A percentile compares a stretch with the other conserved stretches of the same genome.
Conservation (phyloP, 345 rosid species). For the Boechera divaricarpa region DNA sequence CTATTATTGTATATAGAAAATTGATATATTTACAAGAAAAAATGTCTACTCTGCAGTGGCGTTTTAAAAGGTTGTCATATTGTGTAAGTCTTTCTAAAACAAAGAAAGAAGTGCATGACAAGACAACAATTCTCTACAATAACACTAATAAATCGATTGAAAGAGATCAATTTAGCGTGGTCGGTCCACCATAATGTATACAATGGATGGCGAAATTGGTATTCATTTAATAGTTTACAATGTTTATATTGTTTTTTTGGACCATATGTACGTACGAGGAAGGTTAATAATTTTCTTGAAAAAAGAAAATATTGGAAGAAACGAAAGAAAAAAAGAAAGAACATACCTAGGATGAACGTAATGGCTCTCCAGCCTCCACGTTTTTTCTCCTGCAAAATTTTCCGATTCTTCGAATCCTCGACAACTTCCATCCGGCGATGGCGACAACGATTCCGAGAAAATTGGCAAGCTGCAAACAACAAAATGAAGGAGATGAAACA, state of each 20-base stretch:
- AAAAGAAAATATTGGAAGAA: not conserved
- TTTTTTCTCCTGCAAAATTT: slow-evolving; percentile 39
- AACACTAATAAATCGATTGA: not conserved
- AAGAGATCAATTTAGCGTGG: not conserved
- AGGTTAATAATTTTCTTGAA: not conserved
- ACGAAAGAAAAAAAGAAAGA: not conserved
- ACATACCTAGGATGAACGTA: slow-evolving; percentile 67
- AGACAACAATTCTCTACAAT: not conserved
- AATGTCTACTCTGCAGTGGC: not conserved
- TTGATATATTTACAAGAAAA: not conserved
- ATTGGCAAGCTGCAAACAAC: not conserved
- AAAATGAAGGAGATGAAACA: not conserved
- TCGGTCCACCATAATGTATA: not conserved
- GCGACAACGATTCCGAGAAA: not conserved
- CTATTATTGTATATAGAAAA: not conserved
- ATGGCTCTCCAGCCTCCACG: slow-evolving; percentile 90
- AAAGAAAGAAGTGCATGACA: slow-evolving; percentile 1
- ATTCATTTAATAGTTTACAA: slow-evolving; percentile 24
- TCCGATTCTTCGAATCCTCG: slow-evolving; percentile 17
- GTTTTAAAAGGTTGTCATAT: not conserved
- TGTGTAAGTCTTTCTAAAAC: not conserved
- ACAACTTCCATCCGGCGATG: slow-evolving; percentile 30
- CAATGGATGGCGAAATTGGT: not conserved
- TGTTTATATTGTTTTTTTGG: slow-evolving; percentile 12
- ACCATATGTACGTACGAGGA: not conserved